Conservation (phyloP, 179 eudicot species). For the Spergularia azorica region DNA sequence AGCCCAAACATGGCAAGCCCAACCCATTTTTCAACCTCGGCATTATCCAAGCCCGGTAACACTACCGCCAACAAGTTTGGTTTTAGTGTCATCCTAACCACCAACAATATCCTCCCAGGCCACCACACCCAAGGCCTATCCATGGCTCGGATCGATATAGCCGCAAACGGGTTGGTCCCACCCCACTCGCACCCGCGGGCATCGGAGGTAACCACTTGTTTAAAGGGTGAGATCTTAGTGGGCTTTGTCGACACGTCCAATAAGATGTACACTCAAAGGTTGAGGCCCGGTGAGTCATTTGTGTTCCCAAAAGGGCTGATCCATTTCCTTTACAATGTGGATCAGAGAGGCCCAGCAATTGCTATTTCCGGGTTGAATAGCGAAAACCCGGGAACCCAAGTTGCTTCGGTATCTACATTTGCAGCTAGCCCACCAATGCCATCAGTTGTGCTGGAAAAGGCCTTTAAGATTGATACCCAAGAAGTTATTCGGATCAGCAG, state of each 20-base stretch:
- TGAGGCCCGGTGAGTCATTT: slow-evolving; percentile 74
- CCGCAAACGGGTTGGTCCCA: slow-evolving; percentile 63
- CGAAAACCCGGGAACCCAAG: slow-evolving; percentile 76
- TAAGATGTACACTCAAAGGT: slow-evolving; percentile 44
- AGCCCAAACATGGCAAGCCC: slow-evolving; percentile 48
- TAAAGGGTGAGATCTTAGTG: slow-evolving; percentile 63
- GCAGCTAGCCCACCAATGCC: slow-evolving; percentile 58
- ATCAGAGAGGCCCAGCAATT: slow-evolving; percentile 37
- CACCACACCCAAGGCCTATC: slow-evolving; percentile 69
- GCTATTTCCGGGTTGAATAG: slow-evolving; percentile 68
- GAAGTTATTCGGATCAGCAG: slow-evolving; percentile 54
- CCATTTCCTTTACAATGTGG: slow-evolving; percentile 67
- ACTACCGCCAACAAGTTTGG: slow-evolving; percentile 51
- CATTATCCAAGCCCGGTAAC: slow-evolving; percentile 63
- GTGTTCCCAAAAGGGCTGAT: slow-evolving; percentile 77
- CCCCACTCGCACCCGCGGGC: slow-evolving; percentile 90
- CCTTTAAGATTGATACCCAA: slow-evolving; percentile 56
- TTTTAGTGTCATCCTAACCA: slow-evolving; percentile 61
- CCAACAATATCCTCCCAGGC: slow-evolving; percentile 58
- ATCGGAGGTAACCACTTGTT: slow-evolving; percentile 73
- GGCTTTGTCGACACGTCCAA: slow-evolving; percentile 74
- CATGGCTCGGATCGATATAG: slow-evolving; percentile 77
- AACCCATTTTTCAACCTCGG: slow-evolving; percentile 67
- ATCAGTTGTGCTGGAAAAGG: slow-evolving; percentile 55
- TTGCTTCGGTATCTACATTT: slow-evolving; percentile 53